A percentile compares a stretch with the other conserved stretches of the same genome.
phyloP scores from a whole-genome alignment of 148 eudicot genomes.

The Nyssa sinensis region DNA sequence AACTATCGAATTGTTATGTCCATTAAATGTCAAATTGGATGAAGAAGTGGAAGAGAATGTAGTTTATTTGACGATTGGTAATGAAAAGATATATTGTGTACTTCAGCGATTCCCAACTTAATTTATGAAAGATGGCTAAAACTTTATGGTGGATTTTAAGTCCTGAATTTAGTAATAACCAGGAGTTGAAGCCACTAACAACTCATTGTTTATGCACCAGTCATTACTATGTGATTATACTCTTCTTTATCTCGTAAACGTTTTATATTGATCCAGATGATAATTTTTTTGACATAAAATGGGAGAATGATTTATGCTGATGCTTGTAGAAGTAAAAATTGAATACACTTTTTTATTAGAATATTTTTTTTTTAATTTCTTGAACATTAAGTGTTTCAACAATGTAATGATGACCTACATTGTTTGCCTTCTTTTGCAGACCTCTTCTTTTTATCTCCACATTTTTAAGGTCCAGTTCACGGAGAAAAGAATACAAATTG shows the following conservation, averaged over 20 bases:
- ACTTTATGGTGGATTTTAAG: too few relatives aligned
- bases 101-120: neutral
- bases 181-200: neutral
- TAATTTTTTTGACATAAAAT: neutral
- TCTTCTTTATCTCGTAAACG: neutral
- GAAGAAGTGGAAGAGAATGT: neutral
- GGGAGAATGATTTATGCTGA: neutral
- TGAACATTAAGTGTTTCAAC: neutral
- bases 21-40: neutral
- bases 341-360: too few relatives aligned
- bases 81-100: too few relatives aligned
- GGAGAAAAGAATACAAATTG: constrained; percentile 76
- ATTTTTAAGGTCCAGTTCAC: constrained; percentile 83
- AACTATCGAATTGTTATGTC: neutral
- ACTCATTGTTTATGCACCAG: too few relatives aligned
- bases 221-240: too few relatives aligned
- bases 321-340: too few relatives aligned
- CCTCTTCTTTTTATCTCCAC: constrained; percentile 77
- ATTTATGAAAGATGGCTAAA: neutral
- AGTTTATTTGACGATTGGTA: neutral
- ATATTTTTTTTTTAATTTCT: neutral
- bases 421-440: constrained; percentile 58
- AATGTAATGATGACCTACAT: neutral
- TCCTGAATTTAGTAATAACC: neutral
- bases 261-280: neutral